phyloP scores from a whole-genome alignment of 768 basidiomycete species.

The Auricularia sp. region DNA sequence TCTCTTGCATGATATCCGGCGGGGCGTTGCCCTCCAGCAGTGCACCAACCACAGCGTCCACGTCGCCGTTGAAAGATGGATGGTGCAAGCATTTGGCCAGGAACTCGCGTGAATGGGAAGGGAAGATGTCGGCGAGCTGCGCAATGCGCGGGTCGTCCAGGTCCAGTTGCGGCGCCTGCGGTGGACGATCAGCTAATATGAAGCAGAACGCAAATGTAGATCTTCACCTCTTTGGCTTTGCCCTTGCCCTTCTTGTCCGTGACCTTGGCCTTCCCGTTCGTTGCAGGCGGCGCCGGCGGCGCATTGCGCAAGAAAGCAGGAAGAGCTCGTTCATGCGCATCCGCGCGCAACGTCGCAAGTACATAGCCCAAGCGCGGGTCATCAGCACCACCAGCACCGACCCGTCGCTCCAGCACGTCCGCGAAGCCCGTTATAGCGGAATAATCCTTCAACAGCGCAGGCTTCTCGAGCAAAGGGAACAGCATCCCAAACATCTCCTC shows the following conservation, averaged over 20 bases:
- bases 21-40: slow-evolving; percentile 69
- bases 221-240: slow-evolving; percentile 17
- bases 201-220: background rate
- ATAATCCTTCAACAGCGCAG: background rate
- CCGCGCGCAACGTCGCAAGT: slow-evolving; percentile 4
- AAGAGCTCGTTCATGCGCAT: slow-evolving; percentile 26
- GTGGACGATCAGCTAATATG: background rate
- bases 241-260: slow-evolving; percentile 30
- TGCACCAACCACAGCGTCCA: slow-evolving; percentile 57
- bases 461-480: background rate
- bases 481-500: background rate
- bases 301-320: slow-evolving; percentile 32
- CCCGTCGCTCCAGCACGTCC: slow-evolving; percentile 2
- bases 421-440: background rate
- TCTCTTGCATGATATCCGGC: slow-evolving; percentile 9
- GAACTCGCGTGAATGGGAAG: slow-evolving; percentile 46
- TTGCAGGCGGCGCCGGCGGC: slow-evolving; percentile 45
- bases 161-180: slow-evolving; percentile 38
- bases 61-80: slow-evolving; percentile 38
- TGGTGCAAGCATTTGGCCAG: slow-evolving; percentile 47
- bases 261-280: slow-evolving; percentile 5
- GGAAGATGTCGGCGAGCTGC: slow-evolving; percentile 70
- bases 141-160: slow-evolving; percentile 32
- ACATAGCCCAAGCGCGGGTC: slow-evolving; percentile 2
- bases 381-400: slow-evolving; percentile 7